These are phyloP conservation scores for Kuraishia ogatae DNA, from an alignment of 805 yeast species.

Conservation along the genomic window DNA sequence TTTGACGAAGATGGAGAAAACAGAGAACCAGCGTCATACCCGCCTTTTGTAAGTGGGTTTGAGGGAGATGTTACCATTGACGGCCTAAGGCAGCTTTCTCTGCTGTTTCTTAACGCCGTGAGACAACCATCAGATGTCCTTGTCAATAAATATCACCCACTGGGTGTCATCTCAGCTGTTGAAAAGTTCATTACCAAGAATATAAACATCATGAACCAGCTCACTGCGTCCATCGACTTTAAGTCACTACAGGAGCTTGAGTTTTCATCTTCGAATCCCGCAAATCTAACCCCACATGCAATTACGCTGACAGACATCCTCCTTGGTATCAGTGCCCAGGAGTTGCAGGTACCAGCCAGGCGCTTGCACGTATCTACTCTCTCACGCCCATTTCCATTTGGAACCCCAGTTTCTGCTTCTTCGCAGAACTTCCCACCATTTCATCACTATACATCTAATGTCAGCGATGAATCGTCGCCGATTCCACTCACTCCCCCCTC, in stretches of 20 bases:
- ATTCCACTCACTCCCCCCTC: slow-evolving; percentile 11
- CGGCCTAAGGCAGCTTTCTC: slow-evolving; percentile 30
- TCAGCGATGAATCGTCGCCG: slow-evolving; percentile 4
- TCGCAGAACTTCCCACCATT: neutral
- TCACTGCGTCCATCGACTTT: neutral
- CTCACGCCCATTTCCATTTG: neutral
- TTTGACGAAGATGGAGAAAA: slow-evolving; percentile 27
- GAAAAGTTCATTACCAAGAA: slow-evolving; percentile 15
- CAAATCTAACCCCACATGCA: slow-evolving; percentile 1
- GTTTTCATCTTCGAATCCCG: neutral
- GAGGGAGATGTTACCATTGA: slow-evolving; percentile 29
- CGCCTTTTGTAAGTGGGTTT: slow-evolving; percentile 42
- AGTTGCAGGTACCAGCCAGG: neutral
- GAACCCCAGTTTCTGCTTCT: neutral
- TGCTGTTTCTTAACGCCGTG: slow-evolving; percentile 34
- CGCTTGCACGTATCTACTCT: neutral
- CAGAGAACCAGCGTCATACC: slow-evolving; percentile 19
- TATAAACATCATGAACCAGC: neutral
- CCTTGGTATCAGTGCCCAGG: slow-evolving; percentile 3
- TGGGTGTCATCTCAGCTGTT: slow-evolving; percentile 45
- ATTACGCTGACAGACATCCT: slow-evolving; percentile 5
- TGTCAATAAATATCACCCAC: slow-evolving; percentile 37
- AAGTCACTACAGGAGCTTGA: neutral
- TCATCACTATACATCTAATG: neutral
- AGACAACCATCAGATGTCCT: slow-evolving; percentile 42